A percentile compares a stretch with the other conserved stretches of the same genome.
Evolutionary conservation across 1,284 basidiomycete species (phyloP).

Genomic region (Fomitopsis betulina): DNA sequence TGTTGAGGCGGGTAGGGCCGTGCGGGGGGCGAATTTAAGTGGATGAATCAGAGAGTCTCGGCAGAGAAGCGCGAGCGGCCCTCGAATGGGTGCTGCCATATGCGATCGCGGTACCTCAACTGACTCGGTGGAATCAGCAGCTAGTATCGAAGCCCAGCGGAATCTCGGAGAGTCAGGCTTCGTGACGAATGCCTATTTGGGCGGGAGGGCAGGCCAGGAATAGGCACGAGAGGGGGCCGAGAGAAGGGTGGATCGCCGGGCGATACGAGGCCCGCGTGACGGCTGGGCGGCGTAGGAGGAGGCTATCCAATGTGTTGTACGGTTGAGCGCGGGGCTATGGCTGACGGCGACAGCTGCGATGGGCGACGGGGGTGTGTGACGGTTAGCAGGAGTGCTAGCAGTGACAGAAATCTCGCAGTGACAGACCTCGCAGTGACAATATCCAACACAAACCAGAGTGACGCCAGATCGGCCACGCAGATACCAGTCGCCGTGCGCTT

Average conservation of each 20-base stretch:
- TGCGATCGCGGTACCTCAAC: constrained; percentile 14
- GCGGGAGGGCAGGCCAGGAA: not conserved
- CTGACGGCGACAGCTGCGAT: not conserved
- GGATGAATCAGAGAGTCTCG: constrained; percentile 17
- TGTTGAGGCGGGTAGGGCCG: constrained; percentile 4
- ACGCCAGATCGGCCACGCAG: constrained; percentile 12
- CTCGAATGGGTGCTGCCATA: constrained; percentile 15
- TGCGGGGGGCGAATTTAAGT: constrained; percentile 7
- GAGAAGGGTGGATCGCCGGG: constrained; percentile 8
- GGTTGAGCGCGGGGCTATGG: not conserved
- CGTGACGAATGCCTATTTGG: constrained; percentile 3
- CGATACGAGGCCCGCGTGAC: not conserved
- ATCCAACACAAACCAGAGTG: not conserved
- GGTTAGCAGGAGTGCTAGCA: not conserved
- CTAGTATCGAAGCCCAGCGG: constrained; percentile 8
- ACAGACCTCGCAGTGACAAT: too few relatives aligned
- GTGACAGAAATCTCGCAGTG: constrained; percentile 10
- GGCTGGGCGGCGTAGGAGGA: not conserved
- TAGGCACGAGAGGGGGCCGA: constrained; percentile 1
- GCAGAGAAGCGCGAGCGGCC: constrained; percentile 12
- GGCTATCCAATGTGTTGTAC: not conserved
- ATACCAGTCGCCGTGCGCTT: constrained; percentile 14
- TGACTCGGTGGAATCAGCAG: constrained; percentile 9
- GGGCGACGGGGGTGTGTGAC: not conserved
- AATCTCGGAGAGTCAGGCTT: constrained; percentile 9